phyloP scores from a whole-genome alignment of 306 rosid genomes.

The Cicer cuneatum region DNA sequence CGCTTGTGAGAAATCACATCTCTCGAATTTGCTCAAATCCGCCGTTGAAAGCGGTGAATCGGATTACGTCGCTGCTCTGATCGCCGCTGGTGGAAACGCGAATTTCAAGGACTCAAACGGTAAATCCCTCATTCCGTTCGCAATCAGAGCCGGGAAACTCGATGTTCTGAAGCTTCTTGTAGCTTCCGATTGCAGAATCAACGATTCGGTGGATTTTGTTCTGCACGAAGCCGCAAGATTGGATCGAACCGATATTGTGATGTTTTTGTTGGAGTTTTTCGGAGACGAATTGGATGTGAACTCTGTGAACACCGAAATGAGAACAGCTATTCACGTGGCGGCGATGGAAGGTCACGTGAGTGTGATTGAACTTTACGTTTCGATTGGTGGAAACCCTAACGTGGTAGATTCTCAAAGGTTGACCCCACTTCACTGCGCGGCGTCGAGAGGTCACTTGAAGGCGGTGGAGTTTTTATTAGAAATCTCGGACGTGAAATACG shows the following conservation, averaged over 20 bases:
- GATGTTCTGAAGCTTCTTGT: constrained; percentile 58
- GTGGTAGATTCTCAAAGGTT: constrained; percentile 52
- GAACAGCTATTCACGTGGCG: constrained; percentile 69
- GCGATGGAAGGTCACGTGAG: constrained; percentile 62
- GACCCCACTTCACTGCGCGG: constrained; percentile 79
- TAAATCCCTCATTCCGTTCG: constrained; percentile 54
- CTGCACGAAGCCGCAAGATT: constrained; percentile 63
- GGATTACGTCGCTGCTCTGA: constrained; percentile 50
- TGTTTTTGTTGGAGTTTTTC: constrained; percentile 44
- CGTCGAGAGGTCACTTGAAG: constrained; percentile 62
- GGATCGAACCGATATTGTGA: constrained; percentile 65
- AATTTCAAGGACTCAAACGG: constrained; percentile 46
- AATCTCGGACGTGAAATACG: constrained; percentile 63
- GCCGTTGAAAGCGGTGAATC: constrained; percentile 55
- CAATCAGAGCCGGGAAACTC: constrained; percentile 51
- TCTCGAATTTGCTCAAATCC: constrained; percentile 54
- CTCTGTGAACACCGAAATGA: constrained; percentile 48
- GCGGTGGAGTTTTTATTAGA: constrained; percentile 59
- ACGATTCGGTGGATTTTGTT: constrained; percentile 47
- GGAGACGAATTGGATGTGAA: constrained; percentile 47
- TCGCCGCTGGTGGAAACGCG: constrained; percentile 70
- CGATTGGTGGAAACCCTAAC: constrained; percentile 63
- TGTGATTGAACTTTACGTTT: constrained; percentile 51
- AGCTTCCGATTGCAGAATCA: constrained; percentile 52
- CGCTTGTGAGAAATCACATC: constrained; percentile 54